Base-by-base conservation (phyloP, 1,284 basidiomycete genomes). In the Ceratobasidium sp. region DNA sequence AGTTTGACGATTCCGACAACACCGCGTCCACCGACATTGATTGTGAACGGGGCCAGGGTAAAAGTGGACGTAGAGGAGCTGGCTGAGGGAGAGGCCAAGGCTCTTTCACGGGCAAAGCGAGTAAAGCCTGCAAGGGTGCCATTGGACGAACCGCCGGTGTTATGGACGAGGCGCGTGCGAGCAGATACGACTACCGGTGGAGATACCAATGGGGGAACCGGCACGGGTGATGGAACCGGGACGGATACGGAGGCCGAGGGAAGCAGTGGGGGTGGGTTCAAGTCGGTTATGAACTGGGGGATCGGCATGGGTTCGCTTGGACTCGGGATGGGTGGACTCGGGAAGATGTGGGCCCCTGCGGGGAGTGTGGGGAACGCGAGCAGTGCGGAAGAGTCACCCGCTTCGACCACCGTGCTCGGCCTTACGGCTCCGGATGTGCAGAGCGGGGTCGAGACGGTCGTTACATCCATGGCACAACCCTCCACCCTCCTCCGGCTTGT, bases 1-100 rank as follows among this genome's bases (percentile, higher is more conserved):
- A 29, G 27, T 46, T 19, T 49, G 24, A 59, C 68, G 6, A 14
- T 49, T 13, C 24, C 43, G 14, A 14, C 39, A 7, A 46, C 53
- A 22, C 24, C 41, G 11, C 31, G 68, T 5, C 41, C 31, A 6
- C 68, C 68, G 27, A 71, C 68, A 5, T 39, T 71, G 22, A 92
- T 92, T 84, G 90, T 98, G 75, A 99, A 99, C 79, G 98, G 98
- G 0, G 87, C 91, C 39, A 92, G 91, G 79, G 85, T 95, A 64
- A 86, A 87, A 69, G 91, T 99, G n/a, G 96, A 98, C 79, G 86
- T 92, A 29, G 96, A 98, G 81, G 95, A 98, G 76, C 85, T 99
- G 46, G 87, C 92, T 0, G 95, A 98, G 73, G 86, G 87, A n/a
- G 95, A 98, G 82, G 89, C 96, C 75, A 94, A 95, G 83, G 83